Conservation (phyloP, 257 asterid genomes). For the Primulina huaijiensis region DNA sequence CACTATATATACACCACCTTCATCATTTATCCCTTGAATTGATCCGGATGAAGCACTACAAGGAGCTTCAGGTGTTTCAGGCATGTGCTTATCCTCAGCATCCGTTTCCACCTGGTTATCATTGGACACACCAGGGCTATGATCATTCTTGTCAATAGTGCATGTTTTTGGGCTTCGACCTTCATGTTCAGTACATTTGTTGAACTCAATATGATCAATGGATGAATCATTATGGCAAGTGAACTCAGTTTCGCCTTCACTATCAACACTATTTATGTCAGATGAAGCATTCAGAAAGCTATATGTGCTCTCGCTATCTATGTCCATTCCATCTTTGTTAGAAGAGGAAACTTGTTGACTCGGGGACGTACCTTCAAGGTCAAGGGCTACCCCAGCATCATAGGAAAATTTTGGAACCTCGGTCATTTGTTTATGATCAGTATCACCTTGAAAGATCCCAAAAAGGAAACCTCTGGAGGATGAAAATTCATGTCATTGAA, state of each 20-base stretch:
- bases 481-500: neutral
- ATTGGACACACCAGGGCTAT: constrained; percentile 27
- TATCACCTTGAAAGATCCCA: constrained; percentile 18
- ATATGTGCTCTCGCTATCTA: constrained; percentile 51
- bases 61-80: constrained; percentile 31
- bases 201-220: constrained; percentile 25
- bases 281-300: constrained; percentile 48
- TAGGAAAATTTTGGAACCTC: constrained; percentile 24
- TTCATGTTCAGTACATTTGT: constrained; percentile 26
- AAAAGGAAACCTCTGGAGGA: neutral
- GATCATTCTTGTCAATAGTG: constrained; percentile 23
- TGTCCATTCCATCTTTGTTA: constrained; percentile 34
- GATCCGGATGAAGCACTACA: constrained; percentile 34
- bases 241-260: constrained; percentile 32
- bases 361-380: constrained; percentile 26
- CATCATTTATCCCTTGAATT: constrained; percentile 30
- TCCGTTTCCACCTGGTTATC: constrained; percentile 28
- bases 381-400: constrained; percentile 29
- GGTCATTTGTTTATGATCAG: neutral
- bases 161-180: constrained; percentile 16
- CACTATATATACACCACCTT: constrained; percentile 33
- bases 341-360: constrained; percentile 34
- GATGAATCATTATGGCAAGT: constrained; percentile 36
- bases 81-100: constrained; percentile 23
- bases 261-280: constrained; percentile 30